A percentile compares a stretch with the other conserved stretches of the same genome.
Conservation (phyloP, 2,329 filamentous ascomycete species). For the Paraphaeosphaeria sporulosa region DNA sequence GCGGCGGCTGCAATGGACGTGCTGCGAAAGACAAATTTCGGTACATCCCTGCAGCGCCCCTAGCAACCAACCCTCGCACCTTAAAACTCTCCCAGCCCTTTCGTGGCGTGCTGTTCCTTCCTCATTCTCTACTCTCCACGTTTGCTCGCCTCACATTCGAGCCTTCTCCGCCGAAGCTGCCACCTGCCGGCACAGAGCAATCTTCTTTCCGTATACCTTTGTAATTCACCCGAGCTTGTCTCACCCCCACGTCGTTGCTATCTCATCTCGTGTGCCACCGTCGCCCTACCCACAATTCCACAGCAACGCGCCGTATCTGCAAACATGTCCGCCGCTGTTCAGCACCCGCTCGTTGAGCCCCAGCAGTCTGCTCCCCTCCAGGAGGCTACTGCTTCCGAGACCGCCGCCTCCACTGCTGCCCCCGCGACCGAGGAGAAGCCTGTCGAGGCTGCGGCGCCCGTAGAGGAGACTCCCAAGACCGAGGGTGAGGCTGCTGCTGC, state of each 20-base stretch:
- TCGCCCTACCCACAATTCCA: conserved; percentile 13
- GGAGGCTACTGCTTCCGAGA: conserved; percentile 44
- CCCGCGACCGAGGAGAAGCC: conserved; percentile 53
- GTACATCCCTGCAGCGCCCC: conserved; percentile 42
- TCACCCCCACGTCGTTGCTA: conserved; percentile 29
- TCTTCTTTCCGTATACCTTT: conserved; percentile 41
- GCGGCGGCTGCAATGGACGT: conserved; percentile 37
- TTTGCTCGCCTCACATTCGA: conserved; percentile 34
- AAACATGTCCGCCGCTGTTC: conserved; percentile 75
- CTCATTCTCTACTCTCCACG: conserved; percentile 40
- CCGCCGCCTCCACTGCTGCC: conserved; percentile 46
- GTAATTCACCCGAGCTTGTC: conserved; percentile 41
- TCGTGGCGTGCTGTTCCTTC: conserved; percentile 36
- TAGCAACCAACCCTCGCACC: conserved; percentile 45
- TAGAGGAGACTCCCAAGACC: conserved; percentile 51
- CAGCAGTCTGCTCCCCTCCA: conserved; percentile 36
- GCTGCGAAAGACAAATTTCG: conserved; percentile 44
- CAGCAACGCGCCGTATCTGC: conserved; percentile 27
- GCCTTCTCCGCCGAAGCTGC: conserved; percentile 36
- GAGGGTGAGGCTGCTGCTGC: conserved; percentile 36
- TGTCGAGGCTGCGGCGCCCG: conserved; percentile 41
- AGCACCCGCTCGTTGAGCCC: conserved; percentile 67
- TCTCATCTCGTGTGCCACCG: conserved; percentile 18
- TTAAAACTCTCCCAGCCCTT: conserved; percentile 46
- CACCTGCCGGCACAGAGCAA: conserved; percentile 39